Conservation (phyloP, 2,329 filamentous ascomycete species). For the Madurella mycetomatis region DNA sequence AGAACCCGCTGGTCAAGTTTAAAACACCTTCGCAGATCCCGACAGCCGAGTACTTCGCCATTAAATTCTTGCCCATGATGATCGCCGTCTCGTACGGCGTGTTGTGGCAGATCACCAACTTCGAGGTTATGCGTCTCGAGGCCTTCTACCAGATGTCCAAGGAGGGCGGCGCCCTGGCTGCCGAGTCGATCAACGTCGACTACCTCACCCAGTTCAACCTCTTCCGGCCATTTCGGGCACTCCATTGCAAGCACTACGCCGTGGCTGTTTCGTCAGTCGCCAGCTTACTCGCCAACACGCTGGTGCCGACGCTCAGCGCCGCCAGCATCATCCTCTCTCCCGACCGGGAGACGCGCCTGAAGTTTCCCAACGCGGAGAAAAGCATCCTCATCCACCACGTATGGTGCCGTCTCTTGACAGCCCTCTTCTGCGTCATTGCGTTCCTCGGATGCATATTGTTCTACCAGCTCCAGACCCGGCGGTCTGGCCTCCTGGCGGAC, state of each 20-base stretch:
- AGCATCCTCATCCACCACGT: slow-evolving; percentile 50
- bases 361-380: slow-evolving; percentile 44
- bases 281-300: slow-evolving; percentile 60
- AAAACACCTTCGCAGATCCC: slow-evolving; percentile 46
- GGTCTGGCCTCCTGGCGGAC: slow-evolving; percentile 62
- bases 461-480: slow-evolving; percentile 56
- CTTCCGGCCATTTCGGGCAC: slow-evolving; percentile 58
- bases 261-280: slow-evolving; percentile 63
- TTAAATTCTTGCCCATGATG: slow-evolving; percentile 61
- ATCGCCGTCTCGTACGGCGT: slow-evolving; percentile 59
- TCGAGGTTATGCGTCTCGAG: slow-evolving; percentile 63
- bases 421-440: slow-evolving; percentile 53
- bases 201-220: slow-evolving; percentile 67
- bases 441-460: slow-evolving; percentile 54
- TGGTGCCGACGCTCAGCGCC: slow-evolving; percentile 65
- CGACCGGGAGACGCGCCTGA: slow-evolving; percentile 41
- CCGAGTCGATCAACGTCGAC: slow-evolving; percentile 67
- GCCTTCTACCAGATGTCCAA: slow-evolving; percentile 63
- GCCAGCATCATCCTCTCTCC: slow-evolving; percentile 57
- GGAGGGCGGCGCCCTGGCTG: slow-evolving; percentile 55
- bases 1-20: slow-evolving; percentile 47
- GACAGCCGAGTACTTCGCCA: slow-evolving; percentile 51
- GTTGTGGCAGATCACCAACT: slow-evolving; percentile 62
- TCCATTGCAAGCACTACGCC: slow-evolving; percentile 61
- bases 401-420: slow-evolving; percentile 60